Evolutionary conservation across 768 basidiomycete species (phyloP), one percentile per base, ranked within the genome.

Genomic region (Tricholoma hemisulphureum): DNA sequence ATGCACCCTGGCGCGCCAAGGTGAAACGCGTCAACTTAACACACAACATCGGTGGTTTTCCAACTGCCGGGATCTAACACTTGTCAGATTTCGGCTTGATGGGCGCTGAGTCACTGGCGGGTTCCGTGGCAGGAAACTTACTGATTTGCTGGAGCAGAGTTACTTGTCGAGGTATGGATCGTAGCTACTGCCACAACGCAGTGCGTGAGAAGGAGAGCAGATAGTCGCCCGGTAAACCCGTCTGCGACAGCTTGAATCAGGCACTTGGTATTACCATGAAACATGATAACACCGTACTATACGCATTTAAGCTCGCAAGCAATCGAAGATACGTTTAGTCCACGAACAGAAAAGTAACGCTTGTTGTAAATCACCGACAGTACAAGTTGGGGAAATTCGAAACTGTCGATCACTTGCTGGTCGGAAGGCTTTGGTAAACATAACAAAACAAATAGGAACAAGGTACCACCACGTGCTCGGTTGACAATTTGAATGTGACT

Each of bases 1-100:
- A 59, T 43, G 16, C 41, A 37, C 11, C 10, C 46, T 29, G 46
- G 28, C 26, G n/a, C 8, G 26, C 16, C 6, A 43, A 58, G 45
- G 53, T 59, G 63, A 67, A 65, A 67, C 63, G 37, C 37, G 51
- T 62, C 58, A 51, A 31, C 31, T 45, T 20, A 29, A 28, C 21
- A 31, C 5, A 58, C 43, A 32, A 26, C 23, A 28, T 43, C 28
- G 6, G 46, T 13, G 23, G 14, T 24, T 49, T 29, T 18, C 6
- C 46, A 49, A n/a, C 24, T 46, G 55, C 58, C 37, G 55, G 20
- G 14, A 29, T 55, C 32, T 43, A 26, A 43, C 55, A 45, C 39
- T 51, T 56, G 49, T 45, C 16, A 39, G 18, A 48, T 31, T 59
- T 49, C 53, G 53, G 64, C 60, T 53, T 55, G 49, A 57, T 60